These are phyloP conservation scores for Colletotrichum tanaceti DNA, from an alignment of 2,329 filamentous ascomycete species.

Conservation along the genomic window DNA sequence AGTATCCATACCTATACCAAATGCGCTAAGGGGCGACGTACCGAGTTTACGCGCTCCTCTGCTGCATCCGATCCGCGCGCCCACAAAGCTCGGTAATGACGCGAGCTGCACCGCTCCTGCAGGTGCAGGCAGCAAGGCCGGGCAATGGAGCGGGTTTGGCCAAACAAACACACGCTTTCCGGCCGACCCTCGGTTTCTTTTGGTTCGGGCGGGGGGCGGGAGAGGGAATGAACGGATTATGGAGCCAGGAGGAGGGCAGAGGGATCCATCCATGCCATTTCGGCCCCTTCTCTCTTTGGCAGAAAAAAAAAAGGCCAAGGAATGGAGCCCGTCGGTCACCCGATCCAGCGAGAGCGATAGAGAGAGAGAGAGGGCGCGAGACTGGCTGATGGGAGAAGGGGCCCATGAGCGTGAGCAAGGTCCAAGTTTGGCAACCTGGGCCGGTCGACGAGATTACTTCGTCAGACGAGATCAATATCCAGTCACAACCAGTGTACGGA, in stretches of 20 bases:
- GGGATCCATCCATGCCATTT: slow-evolving; percentile 16
- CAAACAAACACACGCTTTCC: slow-evolving; percentile 4
- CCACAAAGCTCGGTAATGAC: slow-evolving; percentile 23
- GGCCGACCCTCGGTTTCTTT: slow-evolving; percentile 2
- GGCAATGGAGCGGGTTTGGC: slow-evolving; percentile 11
- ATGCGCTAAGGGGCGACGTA: too few relatives aligned
- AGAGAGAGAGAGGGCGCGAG: background rate
- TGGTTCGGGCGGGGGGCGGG: background rate
- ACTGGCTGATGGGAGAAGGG: background rate
- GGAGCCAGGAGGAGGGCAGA: background rate
- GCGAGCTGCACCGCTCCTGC: slow-evolving; percentile 8
- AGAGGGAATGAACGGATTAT: background rate
- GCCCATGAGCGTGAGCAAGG: background rate
- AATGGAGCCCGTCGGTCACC: background rate
- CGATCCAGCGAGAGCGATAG: background rate
- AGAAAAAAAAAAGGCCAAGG: background rate
- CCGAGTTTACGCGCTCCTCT: background rate
- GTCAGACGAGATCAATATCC: background rate
- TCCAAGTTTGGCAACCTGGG: slow-evolving; percentile 4
- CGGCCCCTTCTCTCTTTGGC: slow-evolving; percentile 12
- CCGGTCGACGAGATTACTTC: slow-evolving; percentile 5
- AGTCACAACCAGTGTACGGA: too few relatives aligned
- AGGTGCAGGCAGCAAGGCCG: background rate
- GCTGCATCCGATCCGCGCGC: too few relatives aligned
- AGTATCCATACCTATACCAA: too few relatives aligned